phyloP scores from a whole-genome alignment of 345 rosid species.

The Lepidium aucheri region DNA sequence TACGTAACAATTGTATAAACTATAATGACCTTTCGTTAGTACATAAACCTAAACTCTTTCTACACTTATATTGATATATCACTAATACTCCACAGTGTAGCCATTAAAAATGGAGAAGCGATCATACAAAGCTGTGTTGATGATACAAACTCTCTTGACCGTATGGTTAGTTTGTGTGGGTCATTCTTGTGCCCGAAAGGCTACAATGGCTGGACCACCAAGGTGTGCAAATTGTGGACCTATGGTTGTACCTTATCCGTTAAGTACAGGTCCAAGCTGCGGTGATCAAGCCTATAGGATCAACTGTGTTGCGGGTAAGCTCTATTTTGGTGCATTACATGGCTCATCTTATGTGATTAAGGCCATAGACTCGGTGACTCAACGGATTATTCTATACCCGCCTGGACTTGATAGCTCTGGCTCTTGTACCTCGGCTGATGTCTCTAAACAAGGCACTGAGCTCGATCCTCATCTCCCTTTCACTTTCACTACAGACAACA shows the following conservation, averaged over 20 bases:
- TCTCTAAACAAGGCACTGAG: conserved; percentile 30
- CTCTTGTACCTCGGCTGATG: conserved; percentile 37
- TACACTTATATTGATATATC: background rate
- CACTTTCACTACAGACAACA: conserved; percentile 40
- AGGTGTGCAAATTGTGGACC: conserved; percentile 36
- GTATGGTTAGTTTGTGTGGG: conserved; percentile 2
- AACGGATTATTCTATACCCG: conserved; percentile 33
- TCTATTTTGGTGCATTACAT: conserved; percentile 34
- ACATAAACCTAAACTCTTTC: conserved; percentile 13
- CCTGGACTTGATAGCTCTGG: conserved; percentile 15
- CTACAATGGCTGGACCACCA: conserved; percentile 15
- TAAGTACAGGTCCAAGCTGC: conserved; percentile 29
- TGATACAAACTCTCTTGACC: conserved; percentile 1
- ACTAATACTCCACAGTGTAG: background rate
- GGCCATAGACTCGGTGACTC: conserved; percentile 37
- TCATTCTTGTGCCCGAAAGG: conserved; percentile 9
- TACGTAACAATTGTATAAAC: background rate
- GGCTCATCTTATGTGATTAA: conserved; percentile 42
- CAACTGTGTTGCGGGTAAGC: conserved; percentile 33
- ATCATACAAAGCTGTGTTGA: background rate
- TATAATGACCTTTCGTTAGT: background rate
- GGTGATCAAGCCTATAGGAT: conserved; percentile 37
- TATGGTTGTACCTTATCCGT: conserved; percentile 34
- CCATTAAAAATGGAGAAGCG: conserved; percentile 10
- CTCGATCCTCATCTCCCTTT: conserved; percentile 42